phyloP scores from a whole-genome alignment of 441 rosid genomes.

The Omphalea diandra region DNA sequence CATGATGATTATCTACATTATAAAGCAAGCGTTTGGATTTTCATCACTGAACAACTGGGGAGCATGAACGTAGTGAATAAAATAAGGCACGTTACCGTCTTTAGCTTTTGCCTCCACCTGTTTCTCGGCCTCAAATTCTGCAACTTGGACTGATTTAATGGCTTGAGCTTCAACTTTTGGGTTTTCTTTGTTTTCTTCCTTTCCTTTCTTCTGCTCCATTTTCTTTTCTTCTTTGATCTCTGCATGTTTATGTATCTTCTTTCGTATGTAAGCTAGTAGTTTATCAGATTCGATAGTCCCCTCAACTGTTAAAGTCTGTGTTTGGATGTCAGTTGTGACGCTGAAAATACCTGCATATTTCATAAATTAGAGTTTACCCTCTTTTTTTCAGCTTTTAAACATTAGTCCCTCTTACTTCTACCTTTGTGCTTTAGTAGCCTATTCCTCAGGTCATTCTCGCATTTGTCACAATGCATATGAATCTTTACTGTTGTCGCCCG shows the following conservation, averaged over 20 bases:
- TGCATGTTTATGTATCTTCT: constrained; percentile 65
- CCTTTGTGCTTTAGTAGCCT: constrained; percentile 64
- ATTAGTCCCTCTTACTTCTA: background rate
- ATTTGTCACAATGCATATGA: constrained; percentile 69
- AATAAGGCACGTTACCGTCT: constrained; percentile 41
- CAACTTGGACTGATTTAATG: background rate
- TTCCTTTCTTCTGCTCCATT: constrained; percentile 29
- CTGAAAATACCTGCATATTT: constrained; percentile 50
- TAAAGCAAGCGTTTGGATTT: constrained; percentile 53
- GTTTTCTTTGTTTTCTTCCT: constrained; percentile 11
- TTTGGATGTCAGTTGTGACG: constrained; percentile 60
- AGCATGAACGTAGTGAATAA: constrained; percentile 52
- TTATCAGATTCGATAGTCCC: constrained; percentile 62
- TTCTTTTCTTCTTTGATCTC: constrained; percentile 45
- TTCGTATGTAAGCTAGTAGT: constrained; percentile 47
- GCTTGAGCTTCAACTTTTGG: constrained; percentile 32
- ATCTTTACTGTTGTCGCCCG: constrained; percentile 53
- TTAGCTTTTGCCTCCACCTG: constrained; percentile 35
- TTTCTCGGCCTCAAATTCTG: constrained; percentile 33
- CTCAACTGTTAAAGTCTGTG: constrained; percentile 60
- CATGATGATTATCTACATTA: constrained; percentile 33
- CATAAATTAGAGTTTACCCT: no score
- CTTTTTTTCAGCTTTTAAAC: no score
- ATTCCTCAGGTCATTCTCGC: constrained; percentile 54
- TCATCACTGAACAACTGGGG: constrained; percentile 62